Percentiles rank a stretch among this genome's conserved stretches.
Conservation (phyloP, 371 early-diverging fungal species). For the Apophysomyces trapeziformis region DNA sequence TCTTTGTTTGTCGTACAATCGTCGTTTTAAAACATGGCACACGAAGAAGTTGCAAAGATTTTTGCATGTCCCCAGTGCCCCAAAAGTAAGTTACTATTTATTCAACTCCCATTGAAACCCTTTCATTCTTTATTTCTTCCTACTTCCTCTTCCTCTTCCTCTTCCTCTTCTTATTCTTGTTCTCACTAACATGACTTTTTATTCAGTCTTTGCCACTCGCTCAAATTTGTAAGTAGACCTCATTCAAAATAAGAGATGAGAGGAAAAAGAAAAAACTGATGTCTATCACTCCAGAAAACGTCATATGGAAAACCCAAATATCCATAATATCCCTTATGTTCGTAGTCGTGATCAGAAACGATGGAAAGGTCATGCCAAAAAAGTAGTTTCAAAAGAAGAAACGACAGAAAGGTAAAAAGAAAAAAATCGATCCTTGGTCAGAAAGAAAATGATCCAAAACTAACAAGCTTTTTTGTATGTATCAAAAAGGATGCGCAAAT, state of each 20-base stretch:
- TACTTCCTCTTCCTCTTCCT: conserved; percentile 12
- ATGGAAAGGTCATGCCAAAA: conserved; percentile 63
- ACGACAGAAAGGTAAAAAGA: conserved; percentile 52
- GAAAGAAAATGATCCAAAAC: conserved; percentile 29
- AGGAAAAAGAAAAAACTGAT: background rate
- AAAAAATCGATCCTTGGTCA: conserved; percentile 23
- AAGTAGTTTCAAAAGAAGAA: conserved; percentile 54
- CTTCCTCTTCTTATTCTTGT: background rate
- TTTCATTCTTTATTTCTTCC: conserved; percentile 13
- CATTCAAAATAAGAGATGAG: too few species aligned
- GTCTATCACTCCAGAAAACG: conserved; percentile 29
- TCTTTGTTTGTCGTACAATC: conserved; percentile 19
- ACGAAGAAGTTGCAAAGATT: conserved; percentile 34
- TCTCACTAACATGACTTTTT: conserved; percentile 10
- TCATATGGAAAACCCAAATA: conserved; percentile 20
- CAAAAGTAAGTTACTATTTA: conserved; percentile 35
- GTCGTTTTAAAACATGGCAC: conserved; percentile 22
- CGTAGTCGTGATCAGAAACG: conserved; percentile 60
- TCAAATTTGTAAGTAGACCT: conserved; percentile 47
- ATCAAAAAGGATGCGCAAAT: conserved; percentile 61
- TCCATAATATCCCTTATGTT: conserved; percentile 54
- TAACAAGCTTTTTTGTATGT: background rate
- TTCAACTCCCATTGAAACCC: background rate
- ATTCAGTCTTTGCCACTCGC: conserved; percentile 51
- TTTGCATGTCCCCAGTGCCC: conserved; percentile 55